Evolutionary conservation across 805 yeast genomes (phyloP).

Genomic region (Candida fluviatilis): DNA sequence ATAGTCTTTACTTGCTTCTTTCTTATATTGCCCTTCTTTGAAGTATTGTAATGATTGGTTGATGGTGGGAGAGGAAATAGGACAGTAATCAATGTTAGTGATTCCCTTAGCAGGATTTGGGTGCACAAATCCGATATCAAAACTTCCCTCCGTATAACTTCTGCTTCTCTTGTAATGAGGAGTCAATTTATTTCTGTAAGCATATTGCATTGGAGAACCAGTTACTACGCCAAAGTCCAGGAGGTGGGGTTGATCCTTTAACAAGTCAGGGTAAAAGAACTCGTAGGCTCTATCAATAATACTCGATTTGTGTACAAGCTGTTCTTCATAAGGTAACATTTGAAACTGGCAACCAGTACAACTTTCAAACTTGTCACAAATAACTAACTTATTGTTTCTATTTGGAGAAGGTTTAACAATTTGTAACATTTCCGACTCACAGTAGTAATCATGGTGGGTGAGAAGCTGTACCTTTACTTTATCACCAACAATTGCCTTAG

Average conservation of each 20-base stretch:
- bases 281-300: slow-evolving; percentile 31
- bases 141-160: slow-evolving; percentile 3
- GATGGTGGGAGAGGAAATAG: slow-evolving; percentile 30
- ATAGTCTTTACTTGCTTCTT: background rate
- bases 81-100: slow-evolving; percentile 34
- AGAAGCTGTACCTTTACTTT: slow-evolving; percentile 23
- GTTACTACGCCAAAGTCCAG: slow-evolving; percentile 21
- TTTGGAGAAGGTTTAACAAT: slow-evolving; percentile 11
- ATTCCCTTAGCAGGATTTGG: slow-evolving; percentile 16
- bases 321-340: slow-evolving; percentile 36
- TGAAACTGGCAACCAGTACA: slow-evolving; percentile 44
- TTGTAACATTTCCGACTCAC: slow-evolving; percentile 25
- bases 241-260: slow-evolving; percentile 3
- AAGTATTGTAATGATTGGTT: slow-evolving; percentile 21
- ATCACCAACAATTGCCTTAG: slow-evolving; percentile 39
- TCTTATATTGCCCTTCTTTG: slow-evolving; percentile 4
- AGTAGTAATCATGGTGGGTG: slow-evolving; percentile 26
- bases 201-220: slow-evolving; percentile 35
- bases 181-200: slow-evolving; percentile 38
- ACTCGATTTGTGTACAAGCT: slow-evolving; percentile 26
- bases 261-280: slow-evolving; percentile 27
- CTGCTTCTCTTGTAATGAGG: slow-evolving; percentile 30
- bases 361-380: slow-evolving; percentile 31
- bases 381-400: slow-evolving; percentile 23
- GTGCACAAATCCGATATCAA: slow-evolving; percentile 30